Conservation (phyloP, 2,329 filamentous ascomycete genomes). For the Aspergillus thermomutatus region DNA sequence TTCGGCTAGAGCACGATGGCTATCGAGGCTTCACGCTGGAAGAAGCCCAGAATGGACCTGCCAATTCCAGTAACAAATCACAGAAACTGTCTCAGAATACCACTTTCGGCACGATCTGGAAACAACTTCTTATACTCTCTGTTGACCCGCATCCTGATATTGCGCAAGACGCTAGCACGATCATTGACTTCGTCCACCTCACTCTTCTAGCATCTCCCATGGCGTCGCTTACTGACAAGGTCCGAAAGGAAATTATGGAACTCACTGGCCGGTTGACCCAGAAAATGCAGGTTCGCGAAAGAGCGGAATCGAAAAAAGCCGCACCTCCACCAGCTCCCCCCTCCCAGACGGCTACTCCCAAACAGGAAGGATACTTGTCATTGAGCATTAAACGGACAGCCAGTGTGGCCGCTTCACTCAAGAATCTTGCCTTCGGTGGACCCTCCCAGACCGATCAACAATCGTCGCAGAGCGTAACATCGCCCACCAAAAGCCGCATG, state of each 20-base stretch:
- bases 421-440: slow-evolving; percentile 56
- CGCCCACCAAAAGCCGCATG: slow-evolving; percentile 30
- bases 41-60: slow-evolving; percentile 18
- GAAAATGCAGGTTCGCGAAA: slow-evolving; percentile 39
- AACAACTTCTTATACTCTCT: slow-evolving; percentile 83
- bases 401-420: slow-evolving; percentile 62
- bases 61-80: slow-evolving; percentile 25
- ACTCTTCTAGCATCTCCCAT: slow-evolving; percentile 74
- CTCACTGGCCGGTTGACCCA: slow-evolving; percentile 31
- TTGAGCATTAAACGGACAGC: slow-evolving; percentile 60
- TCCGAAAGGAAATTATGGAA: slow-evolving; percentile 64
- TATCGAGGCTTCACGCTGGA: slow-evolving; percentile 19
- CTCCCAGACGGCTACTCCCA: slow-evolving; percentile 45
- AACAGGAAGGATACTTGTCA: slow-evolving; percentile 60
- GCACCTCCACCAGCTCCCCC: slow-evolving; percentile 47
- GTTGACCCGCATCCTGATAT: slow-evolving; percentile 95
- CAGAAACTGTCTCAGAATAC: slow-evolving; percentile 69
- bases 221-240: slow-evolving; percentile 63
- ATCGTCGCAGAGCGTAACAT: slow-evolving; percentile 24
- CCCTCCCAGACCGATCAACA: slow-evolving; percentile 32
- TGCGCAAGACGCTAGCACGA: slow-evolving; percentile 75
- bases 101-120: slow-evolving; percentile 91
- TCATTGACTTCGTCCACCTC: slow-evolving; percentile 82
- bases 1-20: slow-evolving; percentile 44
- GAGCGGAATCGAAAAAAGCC: slow-evolving; percentile 32